Base-by-base conservation (phyloP, 306 rosid genomes). In the Trifolium subterraneum region DNA sequence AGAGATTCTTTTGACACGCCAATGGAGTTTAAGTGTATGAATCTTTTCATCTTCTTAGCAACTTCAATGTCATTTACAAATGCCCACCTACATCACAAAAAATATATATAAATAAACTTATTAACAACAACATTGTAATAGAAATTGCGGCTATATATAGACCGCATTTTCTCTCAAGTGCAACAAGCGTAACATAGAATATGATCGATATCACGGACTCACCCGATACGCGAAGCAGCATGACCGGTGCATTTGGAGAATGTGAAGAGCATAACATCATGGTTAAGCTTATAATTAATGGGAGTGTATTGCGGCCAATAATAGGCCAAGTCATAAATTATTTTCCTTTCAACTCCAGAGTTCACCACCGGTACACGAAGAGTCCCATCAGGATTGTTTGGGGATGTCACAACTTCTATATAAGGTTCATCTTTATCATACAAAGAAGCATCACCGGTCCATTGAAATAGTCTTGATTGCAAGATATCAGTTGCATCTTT, bases 161-260 rank as follows among this genome's bases (percentile, higher is more conserved):
- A 42, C 15, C 15, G 3, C 5, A 3, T 47, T 47, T 47, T 16
- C 5, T 25, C 14, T 6, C 11, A 7, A 13, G 0, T 59, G 35
- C 31, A 3, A 27, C 31, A 27, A 3, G 31, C 4, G 31, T 29
- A 29, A 1, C 6, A 29, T 7, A 55, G 0, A 23, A 13, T 25
- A 11, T 35, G 3, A 2, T 48, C 3, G 14, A 52, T 52, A 14
- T 38, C 13, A 13, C 50, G 0, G 10, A 62, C 83, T 79, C 2
- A 93, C 98, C 97, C 98, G 5, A 93, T 80, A 16, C 98, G 92
- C 2, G 97, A 93, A 36, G 96, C 97, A 12, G 90, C 98, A 78
- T 93, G 97, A 5, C 98, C 98, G 0, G 96, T 91, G 86, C 92
- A 83, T 70, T 93, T 93, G 71, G 98, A 93, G 55, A 87, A 86